Evolutionary conservation across 2,329 filamentous ascomycete species (phyloP).

Genomic region (Stemphylium vesicarium): DNA sequence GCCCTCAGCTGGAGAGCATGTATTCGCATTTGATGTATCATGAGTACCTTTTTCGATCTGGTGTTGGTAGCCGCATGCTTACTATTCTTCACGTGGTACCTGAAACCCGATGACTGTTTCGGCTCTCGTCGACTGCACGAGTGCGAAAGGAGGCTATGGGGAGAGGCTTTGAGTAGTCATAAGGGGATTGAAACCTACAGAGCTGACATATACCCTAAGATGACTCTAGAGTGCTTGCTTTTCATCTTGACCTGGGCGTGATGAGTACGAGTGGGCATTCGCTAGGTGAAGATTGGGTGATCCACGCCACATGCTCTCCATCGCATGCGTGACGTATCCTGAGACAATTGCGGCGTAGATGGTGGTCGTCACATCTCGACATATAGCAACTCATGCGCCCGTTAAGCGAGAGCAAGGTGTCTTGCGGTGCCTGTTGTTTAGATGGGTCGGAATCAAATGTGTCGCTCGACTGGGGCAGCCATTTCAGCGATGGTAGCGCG

Average conservation of each 20-base stretch:
- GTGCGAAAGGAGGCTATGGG: background rate
- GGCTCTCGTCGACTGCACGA: slow-evolving; percentile 1
- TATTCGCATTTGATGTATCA: slow-evolving; percentile 11
- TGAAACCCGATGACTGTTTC: slow-evolving; percentile 1
- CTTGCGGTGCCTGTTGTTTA: background rate
- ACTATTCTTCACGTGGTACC: slow-evolving; percentile 9
- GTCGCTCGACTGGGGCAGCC: background rate
- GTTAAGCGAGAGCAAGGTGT: background rate
- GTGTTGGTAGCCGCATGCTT: slow-evolving; percentile 9
- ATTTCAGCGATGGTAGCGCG: background rate
- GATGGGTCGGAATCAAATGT: background rate
- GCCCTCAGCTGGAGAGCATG: slow-evolving; percentile 16
- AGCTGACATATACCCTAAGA: background rate
- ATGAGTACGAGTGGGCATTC: background rate
- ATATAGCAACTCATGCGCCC: background rate
- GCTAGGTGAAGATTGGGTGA: background rate
- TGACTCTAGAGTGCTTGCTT: background rate
- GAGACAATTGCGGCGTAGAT: slow-evolving; percentile 3
- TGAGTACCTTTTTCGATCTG: slow-evolving; percentile 7
- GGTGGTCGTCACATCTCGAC: background rate
- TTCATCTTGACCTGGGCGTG: background rate
- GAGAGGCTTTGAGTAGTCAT: background rate
- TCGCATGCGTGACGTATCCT: slow-evolving; percentile 7
- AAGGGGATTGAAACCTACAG: background rate
- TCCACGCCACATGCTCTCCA: slow-evolving; percentile 4